These are phyloP conservation scores for Trichophyton equinum DNA, from an alignment of 2,329 filamentous ascomycete genomes.

Conservation along the genomic window DNA sequence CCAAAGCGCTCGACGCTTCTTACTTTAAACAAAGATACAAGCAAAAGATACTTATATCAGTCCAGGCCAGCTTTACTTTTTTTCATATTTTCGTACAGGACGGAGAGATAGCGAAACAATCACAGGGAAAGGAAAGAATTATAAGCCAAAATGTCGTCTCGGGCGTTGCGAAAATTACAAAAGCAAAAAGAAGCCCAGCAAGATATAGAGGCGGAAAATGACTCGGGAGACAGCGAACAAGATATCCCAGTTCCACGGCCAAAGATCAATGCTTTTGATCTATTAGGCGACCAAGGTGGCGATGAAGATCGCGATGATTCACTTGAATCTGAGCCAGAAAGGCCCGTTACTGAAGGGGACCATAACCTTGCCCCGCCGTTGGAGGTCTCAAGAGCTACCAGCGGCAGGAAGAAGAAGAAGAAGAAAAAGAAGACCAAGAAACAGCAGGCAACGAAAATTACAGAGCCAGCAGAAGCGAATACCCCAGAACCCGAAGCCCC, in stretches of 20 bases:
- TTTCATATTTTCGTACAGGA: no score
- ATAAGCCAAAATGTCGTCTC: constrained; percentile 44
- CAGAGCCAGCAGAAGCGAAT: constrained; percentile 16
- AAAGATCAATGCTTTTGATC: constrained; percentile 43
- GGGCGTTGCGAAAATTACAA: constrained; percentile 53
- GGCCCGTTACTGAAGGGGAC: constrained; percentile 15
- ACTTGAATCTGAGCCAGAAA: constrained; percentile 20
- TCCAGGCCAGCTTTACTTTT: no score
- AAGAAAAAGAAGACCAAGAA: constrained; percentile 53
- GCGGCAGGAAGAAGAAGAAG: constrained; percentile 34
- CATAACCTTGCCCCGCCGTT: constrained; percentile 2
- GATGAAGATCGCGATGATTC: constrained; percentile 25
- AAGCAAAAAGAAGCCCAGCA: constrained; percentile 47
- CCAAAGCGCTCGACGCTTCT: background rate
- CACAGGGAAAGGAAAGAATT: background rate
- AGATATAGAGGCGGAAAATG: constrained; percentile 27
- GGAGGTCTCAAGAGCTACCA: constrained; percentile 5
- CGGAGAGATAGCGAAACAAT: background rate
- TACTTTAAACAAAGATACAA: no score
- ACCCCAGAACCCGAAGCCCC: constrained; percentile 15
- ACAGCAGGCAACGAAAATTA: constrained; percentile 32
- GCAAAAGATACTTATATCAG: no score
- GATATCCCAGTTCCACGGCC: constrained; percentile 21
- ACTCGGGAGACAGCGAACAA: constrained; percentile 31
- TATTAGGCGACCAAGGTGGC: constrained; percentile 32